These are phyloP conservation scores for Mytilinidion resinicola DNA, from an alignment of 495 filamentous ascomycete genomes.

Conservation along the genomic window DNA sequence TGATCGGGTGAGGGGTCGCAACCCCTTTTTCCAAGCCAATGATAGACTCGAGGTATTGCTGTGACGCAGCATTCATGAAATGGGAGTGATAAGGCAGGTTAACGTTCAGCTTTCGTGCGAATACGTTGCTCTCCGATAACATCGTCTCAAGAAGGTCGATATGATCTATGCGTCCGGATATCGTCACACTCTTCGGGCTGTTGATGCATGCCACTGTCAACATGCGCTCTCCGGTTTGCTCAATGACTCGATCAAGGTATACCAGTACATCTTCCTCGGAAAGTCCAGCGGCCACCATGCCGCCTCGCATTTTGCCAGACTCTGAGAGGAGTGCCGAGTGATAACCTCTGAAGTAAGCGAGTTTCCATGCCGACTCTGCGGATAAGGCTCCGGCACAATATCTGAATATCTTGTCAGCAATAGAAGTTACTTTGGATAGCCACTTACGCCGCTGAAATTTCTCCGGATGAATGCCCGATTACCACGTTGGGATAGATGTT, in stretches of 20 bases:
- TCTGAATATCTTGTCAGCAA: not conserved
- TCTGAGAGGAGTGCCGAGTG: not conserved
- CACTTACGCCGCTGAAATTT: conserved; percentile 4
- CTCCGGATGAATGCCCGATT: not conserved
- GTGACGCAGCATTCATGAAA: too few species aligned
- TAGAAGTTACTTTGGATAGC: not conserved
- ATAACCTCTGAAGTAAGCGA: conserved; percentile 8
- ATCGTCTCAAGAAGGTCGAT: too few species aligned
- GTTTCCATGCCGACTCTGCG: conserved; percentile 2
- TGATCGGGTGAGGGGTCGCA: too few species aligned
- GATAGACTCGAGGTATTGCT: too few species aligned
- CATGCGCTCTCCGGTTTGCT: too few species aligned
- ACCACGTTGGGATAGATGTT: not conserved
- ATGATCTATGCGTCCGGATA: not conserved
- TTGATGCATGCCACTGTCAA: not conserved
- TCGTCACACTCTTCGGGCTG: not conserved
- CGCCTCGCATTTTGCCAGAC: not conserved
- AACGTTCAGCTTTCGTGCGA: conserved; percentile 26
- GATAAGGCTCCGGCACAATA: conserved; percentile 9
- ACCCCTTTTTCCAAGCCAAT: too few species aligned
- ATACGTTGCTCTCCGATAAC: not conserved
- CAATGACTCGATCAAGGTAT: not conserved
- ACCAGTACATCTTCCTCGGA: not conserved
- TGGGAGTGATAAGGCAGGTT: conserved; percentile 33
- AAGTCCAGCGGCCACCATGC: not conserved